phyloP scores from a whole-genome alignment of 352 stramenopile genomes.

The Phytophthora chlamydospora region DNA sequence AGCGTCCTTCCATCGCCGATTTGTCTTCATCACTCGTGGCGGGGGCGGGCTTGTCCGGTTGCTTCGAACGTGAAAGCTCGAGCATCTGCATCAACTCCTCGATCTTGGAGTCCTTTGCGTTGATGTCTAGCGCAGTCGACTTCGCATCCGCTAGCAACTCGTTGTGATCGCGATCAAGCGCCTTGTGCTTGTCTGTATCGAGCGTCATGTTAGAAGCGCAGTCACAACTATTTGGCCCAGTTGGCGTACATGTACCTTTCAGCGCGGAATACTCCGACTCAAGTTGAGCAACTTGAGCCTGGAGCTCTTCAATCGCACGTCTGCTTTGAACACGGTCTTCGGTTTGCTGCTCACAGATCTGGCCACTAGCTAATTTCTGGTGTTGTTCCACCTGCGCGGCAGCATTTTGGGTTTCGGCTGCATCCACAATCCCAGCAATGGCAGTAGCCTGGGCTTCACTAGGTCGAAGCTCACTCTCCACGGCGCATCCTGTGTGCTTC shows the following conservation, averaged over 20 bases:
- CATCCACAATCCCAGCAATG: conserved; percentile 4
- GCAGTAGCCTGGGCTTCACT: neutral
- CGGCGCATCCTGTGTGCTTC: conserved; percentile 22
- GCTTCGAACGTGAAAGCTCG: conserved; percentile 19
- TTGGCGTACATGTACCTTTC: conserved; percentile 28
- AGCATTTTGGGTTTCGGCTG: conserved; percentile 2
- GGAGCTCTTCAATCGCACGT: conserved; percentile 14
- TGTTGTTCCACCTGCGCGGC: neutral
- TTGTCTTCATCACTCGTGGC: conserved; percentile 20
- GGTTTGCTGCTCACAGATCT: conserved; percentile 2
- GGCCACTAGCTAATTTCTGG: neutral
- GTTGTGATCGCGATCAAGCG: conserved; percentile 29
- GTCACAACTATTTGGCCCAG: neutral
- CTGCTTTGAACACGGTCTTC: conserved; percentile 1
- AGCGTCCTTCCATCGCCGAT: conserved; percentile 35
- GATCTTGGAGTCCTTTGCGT: conserved; percentile 45
- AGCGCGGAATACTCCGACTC: conserved; percentile 25
- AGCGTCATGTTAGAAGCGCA: no score
- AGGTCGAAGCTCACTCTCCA: neutral
- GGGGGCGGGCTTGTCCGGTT: neutral
- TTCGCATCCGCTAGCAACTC: conserved; percentile 10
- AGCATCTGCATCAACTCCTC: conserved; percentile 44
- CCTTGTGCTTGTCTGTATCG: conserved; percentile 37
- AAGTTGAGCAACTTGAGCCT: conserved; percentile 23
- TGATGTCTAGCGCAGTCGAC: conserved; percentile 20